Percentiles rank a stretch among this genome's conserved stretches.
Conservation (phyloP, 305 asterid species). For the Striga hermonthica region DNA sequence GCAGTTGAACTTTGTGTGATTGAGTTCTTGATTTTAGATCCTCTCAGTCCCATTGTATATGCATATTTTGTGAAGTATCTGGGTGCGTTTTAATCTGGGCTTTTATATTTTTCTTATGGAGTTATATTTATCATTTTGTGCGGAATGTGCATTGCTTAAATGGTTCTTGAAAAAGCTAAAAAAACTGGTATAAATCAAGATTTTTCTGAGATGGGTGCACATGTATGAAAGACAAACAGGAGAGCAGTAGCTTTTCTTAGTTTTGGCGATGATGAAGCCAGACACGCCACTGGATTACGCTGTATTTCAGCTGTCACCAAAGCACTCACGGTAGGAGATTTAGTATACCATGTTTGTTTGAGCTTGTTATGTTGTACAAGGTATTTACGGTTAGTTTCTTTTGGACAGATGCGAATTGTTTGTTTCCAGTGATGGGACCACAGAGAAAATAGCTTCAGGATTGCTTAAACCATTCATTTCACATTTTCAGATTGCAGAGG, state of each 20-base stretch:
- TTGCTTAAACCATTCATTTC: conserved; percentile 83
- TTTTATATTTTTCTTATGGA: conserved; percentile 8
- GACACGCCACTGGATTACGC: conserved; percentile 76
- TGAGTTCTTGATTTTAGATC: conserved; percentile 26
- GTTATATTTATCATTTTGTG: conserved; percentile 3
- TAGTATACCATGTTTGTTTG: conserved; percentile 21
- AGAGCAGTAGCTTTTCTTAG: conserved; percentile 28
- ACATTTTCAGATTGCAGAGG: conserved; percentile 73
- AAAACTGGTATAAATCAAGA: conserved; percentile 8
- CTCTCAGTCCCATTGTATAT: conserved; percentile 6
- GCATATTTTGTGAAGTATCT: conserved; percentile 21
- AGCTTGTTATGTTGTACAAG: conserved; percentile 27
- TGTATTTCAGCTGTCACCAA: conserved; percentile 78
- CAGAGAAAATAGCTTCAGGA: conserved; percentile 92
- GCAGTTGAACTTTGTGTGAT: conserved; percentile 2
- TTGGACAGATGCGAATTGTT: conserved; percentile 74
- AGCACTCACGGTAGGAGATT: conserved; percentile 60
- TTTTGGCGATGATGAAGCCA: conserved; percentile 55
- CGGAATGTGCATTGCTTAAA: no score
- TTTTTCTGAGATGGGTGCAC: conserved; percentile 32
- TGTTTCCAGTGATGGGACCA: conserved; percentile 69
- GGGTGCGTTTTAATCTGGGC: conserved; percentile 3
- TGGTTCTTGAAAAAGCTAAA: conserved; percentile 2
- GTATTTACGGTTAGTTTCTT: conserved; percentile 31
- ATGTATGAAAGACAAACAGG: conserved; percentile 39